phyloP scores from a whole-genome alignment of 768 basidiomycete species.

The Calocera cornea region DNA sequence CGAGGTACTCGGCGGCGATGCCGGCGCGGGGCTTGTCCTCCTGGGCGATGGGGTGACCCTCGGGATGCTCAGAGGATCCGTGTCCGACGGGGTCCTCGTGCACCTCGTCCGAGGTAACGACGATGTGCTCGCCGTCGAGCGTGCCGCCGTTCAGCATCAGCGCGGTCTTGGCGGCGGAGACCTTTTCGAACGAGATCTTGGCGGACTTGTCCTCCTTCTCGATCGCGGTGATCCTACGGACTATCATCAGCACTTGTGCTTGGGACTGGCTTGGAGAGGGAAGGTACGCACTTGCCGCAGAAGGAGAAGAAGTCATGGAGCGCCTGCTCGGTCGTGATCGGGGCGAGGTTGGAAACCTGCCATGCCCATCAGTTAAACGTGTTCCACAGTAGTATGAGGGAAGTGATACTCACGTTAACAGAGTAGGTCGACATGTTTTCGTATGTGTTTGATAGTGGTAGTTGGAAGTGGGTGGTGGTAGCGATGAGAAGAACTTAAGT shows the following conservation, averaged over 20 bases:
- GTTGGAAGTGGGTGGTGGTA: not conserved
- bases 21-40: constrained; percentile 84
- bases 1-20: constrained; percentile 88
- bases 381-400: not conserved
- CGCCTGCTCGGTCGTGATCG: constrained; percentile 49
- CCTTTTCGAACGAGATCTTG: constrained; percentile 72
- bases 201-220: constrained; percentile 38
- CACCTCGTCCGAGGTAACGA: constrained; percentile 54
- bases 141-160: constrained; percentile 63
- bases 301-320: constrained; percentile 77
- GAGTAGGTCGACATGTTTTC: constrained; percentile 21
- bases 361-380: not conserved
- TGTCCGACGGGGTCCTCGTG: constrained; percentile 41
- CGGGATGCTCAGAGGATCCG: constrained; percentile 9
- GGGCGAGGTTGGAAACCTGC: constrained; percentile 63
- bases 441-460: not conserved
- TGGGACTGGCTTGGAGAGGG: constrained; percentile 12
- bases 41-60: constrained; percentile 42
- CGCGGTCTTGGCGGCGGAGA: constrained; percentile 71
- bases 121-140: constrained; percentile 56
- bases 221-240: constrained; percentile 49
- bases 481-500: not conserved
- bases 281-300: constrained; percentile 58
- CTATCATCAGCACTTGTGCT: too few relatives aligned
- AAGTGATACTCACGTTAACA: constrained; percentile 31